phyloP scores from a whole-genome alignment of 2,329 filamentous ascomycete species.

The Catunica adiposa region DNA sequence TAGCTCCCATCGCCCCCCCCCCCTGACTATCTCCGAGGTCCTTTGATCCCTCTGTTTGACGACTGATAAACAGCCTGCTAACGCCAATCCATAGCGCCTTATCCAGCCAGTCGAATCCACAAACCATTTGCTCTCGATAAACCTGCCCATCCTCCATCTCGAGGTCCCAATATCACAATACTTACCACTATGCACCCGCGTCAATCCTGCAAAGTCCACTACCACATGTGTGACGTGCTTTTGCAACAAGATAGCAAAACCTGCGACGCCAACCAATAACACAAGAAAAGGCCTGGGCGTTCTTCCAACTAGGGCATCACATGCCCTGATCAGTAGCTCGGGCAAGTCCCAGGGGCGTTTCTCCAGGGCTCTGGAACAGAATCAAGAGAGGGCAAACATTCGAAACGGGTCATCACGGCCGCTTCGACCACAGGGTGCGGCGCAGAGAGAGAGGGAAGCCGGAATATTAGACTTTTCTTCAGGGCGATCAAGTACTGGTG shows the following conservation, averaged over 20 bases:
- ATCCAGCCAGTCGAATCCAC: too few relatives aligned
- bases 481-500: too few relatives aligned
- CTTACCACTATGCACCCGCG: too few relatives aligned
- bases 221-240: neutral
- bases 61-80: too few relatives aligned
- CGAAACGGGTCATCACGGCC: neutral
- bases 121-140: too few relatives aligned
- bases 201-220: too few relatives aligned
- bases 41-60: neutral
- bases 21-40: neutral
- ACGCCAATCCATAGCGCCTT: too few relatives aligned
- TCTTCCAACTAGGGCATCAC: too few relatives aligned
- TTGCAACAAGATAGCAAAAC: neutral
- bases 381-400: neutral
- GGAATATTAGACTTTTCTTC: neutral
- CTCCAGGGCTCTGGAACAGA: neutral
- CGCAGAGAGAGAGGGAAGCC: neutral
- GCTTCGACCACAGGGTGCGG: slow-evolving; percentile 1
- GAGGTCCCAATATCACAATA: too few relatives aligned
- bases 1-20: neutral
- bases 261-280: neutral
- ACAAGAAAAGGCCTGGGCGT: too few relatives aligned
- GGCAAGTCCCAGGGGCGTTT: neutral
- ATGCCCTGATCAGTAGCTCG: neutral
- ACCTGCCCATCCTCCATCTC: too few relatives aligned